phyloP scores from a whole-genome alignment of 352 stramenopile species.

The Phytopythium oedochilum region DNA sequence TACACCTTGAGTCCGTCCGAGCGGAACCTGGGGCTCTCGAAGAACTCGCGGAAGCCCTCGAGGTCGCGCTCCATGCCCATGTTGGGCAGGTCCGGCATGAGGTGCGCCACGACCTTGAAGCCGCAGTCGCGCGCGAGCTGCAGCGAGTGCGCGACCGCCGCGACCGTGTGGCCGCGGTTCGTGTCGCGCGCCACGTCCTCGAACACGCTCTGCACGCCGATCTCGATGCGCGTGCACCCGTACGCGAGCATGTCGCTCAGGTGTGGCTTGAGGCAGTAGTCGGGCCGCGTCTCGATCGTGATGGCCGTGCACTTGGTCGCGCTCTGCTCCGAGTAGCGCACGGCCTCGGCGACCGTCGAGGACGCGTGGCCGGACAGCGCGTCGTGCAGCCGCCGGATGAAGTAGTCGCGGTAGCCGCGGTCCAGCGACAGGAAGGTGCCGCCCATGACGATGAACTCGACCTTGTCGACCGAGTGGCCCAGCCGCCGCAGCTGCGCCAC shows the following conservation, averaged over 20 bases:
- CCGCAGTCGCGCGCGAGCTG: constrained; percentile 92
- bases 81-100: constrained; percentile 98
- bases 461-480: constrained; percentile 95
- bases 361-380: constrained; percentile 92
- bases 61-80: constrained; percentile 96
- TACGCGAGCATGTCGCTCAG: constrained; percentile 96
- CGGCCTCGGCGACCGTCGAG: constrained; percentile 88
- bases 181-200: constrained; percentile 92
- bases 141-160: constrained; percentile 78
- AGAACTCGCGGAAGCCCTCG: constrained; percentile 95
- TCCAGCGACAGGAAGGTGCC: constrained; percentile 96
- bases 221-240: constrained; percentile 97
- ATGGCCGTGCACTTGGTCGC: constrained; percentile 88
- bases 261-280: constrained; percentile 97
- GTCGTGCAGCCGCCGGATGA: constrained; percentile 96
- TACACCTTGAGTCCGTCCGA: constrained; percentile 97
- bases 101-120: constrained; percentile 97
- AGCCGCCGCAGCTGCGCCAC: constrained; percentile 86
- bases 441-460: constrained; percentile 98
- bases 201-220: constrained; percentile 96
- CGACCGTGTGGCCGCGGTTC: constrained; percentile 94
- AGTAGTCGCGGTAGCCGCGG: constrained; percentile 94
- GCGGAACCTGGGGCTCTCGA: constrained; percentile 94
- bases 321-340: constrained; percentile 92
- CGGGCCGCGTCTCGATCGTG: constrained; percentile 96